These are phyloP conservation scores for Auxenochlorella pyrenoidosa DNA, from an alignment of 139 green algal genomes.

Conservation along the genomic window DNA sequence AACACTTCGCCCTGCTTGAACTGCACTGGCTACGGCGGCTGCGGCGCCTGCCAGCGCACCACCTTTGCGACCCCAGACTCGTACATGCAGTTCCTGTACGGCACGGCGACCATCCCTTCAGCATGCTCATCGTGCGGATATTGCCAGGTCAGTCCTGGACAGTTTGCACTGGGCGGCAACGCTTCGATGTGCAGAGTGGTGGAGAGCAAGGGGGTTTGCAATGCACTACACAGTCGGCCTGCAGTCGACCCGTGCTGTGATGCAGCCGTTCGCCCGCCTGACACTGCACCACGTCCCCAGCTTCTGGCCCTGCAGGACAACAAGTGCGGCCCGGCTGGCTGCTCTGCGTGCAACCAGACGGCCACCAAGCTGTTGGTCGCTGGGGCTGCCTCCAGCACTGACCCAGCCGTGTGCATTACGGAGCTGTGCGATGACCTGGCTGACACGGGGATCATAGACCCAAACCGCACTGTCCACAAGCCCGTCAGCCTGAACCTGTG, in stretches of 20 bases:
- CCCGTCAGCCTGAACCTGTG: constrained; percentile 4
- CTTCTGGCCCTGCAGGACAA: background rate
- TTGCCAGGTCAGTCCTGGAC: background rate
- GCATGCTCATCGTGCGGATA: background rate
- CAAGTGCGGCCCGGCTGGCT: background rate
- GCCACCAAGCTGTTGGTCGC: background rate
- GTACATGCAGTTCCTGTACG: background rate
- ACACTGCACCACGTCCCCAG: background rate
- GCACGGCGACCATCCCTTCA: background rate
- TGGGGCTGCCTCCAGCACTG: background rate
- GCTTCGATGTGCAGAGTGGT: background rate
- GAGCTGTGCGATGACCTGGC: background rate
- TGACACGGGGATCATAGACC: background rate
- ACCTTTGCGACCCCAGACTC: background rate
- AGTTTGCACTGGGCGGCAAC: background rate
- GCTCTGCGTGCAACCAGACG: background rate
- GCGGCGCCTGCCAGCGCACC: background rate
- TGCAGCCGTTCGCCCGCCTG: background rate
- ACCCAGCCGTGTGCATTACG: background rate
- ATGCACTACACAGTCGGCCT: no score
- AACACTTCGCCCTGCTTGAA: background rate
- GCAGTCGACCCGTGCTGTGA: no score
- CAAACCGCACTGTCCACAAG: background rate
- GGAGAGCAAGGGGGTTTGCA: background rate
- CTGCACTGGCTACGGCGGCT: constrained; percentile 1